These are phyloP conservation scores for Phaeosphaeriaceae sp. DNA, from an alignment of 2,329 filamentous ascomycete genomes.

Conservation along the genomic window DNA sequence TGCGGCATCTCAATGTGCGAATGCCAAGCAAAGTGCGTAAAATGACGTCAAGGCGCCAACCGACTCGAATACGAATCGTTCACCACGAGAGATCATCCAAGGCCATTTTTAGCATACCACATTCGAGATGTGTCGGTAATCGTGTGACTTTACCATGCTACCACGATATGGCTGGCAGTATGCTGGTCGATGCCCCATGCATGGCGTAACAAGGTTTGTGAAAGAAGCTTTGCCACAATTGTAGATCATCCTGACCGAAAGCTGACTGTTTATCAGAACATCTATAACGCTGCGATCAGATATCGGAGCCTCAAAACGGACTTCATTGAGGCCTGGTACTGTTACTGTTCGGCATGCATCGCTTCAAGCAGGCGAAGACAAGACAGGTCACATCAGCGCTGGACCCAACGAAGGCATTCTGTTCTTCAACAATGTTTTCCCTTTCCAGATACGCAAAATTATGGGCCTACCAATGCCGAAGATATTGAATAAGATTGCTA, in stretches of 20 bases:
- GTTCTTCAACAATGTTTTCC: constrained; percentile 92
- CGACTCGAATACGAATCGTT: constrained; percentile 2
- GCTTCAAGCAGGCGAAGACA: constrained; percentile 63
- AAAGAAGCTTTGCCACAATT: constrained; percentile 19
- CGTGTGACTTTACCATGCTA: constrained; percentile 19
- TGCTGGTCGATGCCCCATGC: constrained; percentile 25
- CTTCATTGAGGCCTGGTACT: constrained; percentile 8
- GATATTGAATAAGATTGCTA: constrained; percentile 60
- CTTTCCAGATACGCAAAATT: constrained; percentile 73
- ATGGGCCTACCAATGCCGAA: constrained; percentile 61
- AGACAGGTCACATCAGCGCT: constrained; percentile 81
- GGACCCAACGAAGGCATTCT: constrained; percentile 79
- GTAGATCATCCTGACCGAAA: constrained; percentile 28
- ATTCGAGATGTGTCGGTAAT: constrained; percentile 19
- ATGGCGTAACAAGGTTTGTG: constrained; percentile 27
- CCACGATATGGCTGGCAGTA: constrained; percentile 23
- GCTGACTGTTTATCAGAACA: constrained; percentile 29
- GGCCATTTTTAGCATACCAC: constrained; percentile 2
- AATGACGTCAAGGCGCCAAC: constrained; percentile 4
- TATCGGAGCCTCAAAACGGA: constrained; percentile 1
- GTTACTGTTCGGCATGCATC: constrained; percentile 36
- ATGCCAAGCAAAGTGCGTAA: constrained; percentile 1
- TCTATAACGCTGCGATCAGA: constrained; percentile 8
- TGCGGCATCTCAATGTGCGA: no score
- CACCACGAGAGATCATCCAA: background rate